Evolutionary conservation across 306 rosid genomes (phyloP).

Genomic region (Vigna nakashimae): DNA sequence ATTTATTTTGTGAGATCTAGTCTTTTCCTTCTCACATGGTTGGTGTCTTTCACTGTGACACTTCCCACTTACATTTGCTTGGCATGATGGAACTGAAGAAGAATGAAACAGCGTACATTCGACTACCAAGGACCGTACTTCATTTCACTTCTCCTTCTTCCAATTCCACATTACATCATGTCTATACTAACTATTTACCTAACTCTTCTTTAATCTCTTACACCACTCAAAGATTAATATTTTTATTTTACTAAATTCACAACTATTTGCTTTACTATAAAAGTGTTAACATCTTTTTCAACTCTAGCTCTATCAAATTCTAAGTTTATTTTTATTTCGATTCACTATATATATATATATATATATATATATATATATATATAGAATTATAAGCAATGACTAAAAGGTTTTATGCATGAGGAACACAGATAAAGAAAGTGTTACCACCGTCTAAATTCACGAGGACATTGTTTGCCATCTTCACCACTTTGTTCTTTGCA

Average conservation of each 20-base stretch:
- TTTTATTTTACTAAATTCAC: no score
- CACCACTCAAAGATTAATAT: no score
- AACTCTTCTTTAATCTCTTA: no score
- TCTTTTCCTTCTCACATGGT: constrained; percentile 10
- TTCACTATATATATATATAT: not conserved
- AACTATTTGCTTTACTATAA: no score
- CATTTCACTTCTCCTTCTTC: constrained; percentile 1
- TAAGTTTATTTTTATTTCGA: not conserved
- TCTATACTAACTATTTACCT: no score
- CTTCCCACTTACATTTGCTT: constrained; percentile 11
- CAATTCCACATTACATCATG: not conserved
- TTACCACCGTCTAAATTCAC: constrained; percentile 68
- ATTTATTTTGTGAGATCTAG: not conserved
- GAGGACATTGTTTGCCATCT: constrained; percentile 74
- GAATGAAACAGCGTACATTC: not conserved
- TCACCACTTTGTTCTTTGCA: constrained; percentile 78
- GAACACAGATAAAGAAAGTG: constrained; percentile 62
- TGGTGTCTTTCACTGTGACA: not conserved
- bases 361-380: not conserved
- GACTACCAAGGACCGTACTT: not conserved
- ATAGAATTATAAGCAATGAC: not conserved
- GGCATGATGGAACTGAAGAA: not conserved
- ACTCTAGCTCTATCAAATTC: no score
- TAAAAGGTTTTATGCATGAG: constrained; percentile 25
- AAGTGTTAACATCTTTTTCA: no score